phyloP scores from a whole-genome alignment of 768 basidiomycete species.

The Calocera viscosa region DNA sequence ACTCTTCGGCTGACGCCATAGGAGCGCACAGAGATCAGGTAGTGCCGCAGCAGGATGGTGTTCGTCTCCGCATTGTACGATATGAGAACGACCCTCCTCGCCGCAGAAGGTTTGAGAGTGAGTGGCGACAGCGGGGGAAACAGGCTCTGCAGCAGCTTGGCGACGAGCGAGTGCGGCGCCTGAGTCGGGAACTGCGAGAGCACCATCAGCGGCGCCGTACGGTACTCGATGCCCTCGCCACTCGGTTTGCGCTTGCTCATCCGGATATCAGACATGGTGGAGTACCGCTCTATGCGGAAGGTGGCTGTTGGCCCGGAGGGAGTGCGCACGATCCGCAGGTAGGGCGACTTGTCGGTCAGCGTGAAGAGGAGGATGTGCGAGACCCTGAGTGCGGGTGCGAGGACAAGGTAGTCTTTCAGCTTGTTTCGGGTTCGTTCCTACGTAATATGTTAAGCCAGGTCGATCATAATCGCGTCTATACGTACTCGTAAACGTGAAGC shows the following conservation, averaged over 20 bases:
- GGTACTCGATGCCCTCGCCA: conserved; percentile 79
- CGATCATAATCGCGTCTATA: neutral
- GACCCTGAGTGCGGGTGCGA: conserved; percentile 82
- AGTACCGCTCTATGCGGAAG: conserved; percentile 86
- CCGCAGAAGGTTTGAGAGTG: conserved; percentile 68
- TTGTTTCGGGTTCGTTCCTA: conserved; percentile 86
- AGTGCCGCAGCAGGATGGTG: conserved; percentile 88
- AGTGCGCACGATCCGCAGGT: conserved; percentile 72
- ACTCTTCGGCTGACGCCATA: conserved; percentile 89
- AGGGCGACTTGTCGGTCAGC: conserved; percentile 71
- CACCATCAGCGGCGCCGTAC: conserved; percentile 79
- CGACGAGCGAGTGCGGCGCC: conserved; percentile 39
- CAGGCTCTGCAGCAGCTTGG: conserved; percentile 84
- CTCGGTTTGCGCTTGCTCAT: conserved; percentile 51
- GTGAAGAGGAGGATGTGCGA: conserved; percentile 90
- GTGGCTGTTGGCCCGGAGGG: conserved; percentile 87
- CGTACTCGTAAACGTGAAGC: conserved; percentile 77
- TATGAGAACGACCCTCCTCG: conserved; percentile 85
- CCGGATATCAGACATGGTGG: conserved; percentile 39
- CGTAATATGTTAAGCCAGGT: conserved; percentile 16
- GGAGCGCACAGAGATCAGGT: conserved; percentile 86
- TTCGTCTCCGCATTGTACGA: conserved; percentile 78
- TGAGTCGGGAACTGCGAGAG: neutral
- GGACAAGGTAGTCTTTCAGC: conserved; percentile 84
- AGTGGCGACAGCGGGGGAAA: conserved; percentile 87